Evolutionary conservation across 306 rosid genomes (phyloP).

Genomic region (Datisca glomerata): DNA sequence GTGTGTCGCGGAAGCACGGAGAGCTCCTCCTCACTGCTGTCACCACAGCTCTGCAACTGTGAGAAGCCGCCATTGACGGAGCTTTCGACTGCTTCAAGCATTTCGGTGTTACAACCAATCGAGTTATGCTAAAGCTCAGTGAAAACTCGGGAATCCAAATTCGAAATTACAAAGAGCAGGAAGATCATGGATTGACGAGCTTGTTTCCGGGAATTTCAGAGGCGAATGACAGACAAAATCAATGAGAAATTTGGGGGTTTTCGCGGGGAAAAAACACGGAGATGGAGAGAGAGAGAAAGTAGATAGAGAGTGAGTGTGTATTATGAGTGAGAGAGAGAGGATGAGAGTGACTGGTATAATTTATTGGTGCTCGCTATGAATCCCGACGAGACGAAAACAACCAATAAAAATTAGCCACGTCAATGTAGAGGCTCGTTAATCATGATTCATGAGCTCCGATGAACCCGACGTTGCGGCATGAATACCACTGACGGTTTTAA

Average conservation of each 20-base stretch:
- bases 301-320: constrained; percentile 2
- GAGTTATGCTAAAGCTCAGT: background rate
- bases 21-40: constrained; percentile 92
- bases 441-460: no score
- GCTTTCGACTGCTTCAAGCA: constrained; percentile 86
- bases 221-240: constrained; percentile 15
- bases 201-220: constrained; percentile 24
- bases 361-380: constrained; percentile 79
- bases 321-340: constrained; percentile 10
- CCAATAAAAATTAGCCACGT: constrained; percentile 55
- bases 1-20: constrained; percentile 97
- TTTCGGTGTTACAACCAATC: constrained; percentile 15
- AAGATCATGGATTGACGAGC: constrained; percentile 58
- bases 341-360: constrained; percentile 51
- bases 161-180: constrained; percentile 26
- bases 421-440: no score
- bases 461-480: background rate
- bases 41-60: constrained; percentile 79
- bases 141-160: constrained; percentile 11
- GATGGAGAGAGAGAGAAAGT: constrained; percentile 10
- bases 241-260: constrained; percentile 31
- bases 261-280: constrained; percentile 38
- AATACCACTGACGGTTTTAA: constrained; percentile 32
- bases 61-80: constrained; percentile 82
- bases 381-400: constrained; percentile 51